Conservation (phyloP, 106 monocot genomes). For the Platanthera zijinensis region DNA sequence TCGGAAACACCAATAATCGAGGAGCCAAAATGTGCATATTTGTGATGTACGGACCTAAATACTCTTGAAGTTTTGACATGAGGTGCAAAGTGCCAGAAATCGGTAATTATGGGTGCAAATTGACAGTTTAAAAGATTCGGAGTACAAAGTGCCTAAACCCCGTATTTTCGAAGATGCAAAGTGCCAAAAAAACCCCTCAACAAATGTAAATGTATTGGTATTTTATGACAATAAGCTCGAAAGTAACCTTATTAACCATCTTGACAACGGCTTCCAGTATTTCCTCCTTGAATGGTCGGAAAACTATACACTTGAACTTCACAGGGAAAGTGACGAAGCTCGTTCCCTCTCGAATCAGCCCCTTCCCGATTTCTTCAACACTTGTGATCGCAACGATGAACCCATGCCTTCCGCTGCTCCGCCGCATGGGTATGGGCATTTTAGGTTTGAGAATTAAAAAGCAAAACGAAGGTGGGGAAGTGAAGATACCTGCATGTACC, state of each 20-base stretch:
- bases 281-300: conserved; percentile 92
- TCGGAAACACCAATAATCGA: too few relatives aligned
- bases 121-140: too few relatives aligned
- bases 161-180: too few relatives aligned
- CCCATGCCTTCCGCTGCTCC: conserved; percentile 68
- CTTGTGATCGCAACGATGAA: conserved; percentile 96
- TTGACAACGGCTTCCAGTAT: conserved; percentile 90
- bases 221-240: neutral
- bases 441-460: neutral
- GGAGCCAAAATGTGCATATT: too few relatives aligned
- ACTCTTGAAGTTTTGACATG: too few relatives aligned
- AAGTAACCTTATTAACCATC: conserved; percentile 82
- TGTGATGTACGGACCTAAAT: too few relatives aligned
- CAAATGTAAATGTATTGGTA: neutral
- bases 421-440: neutral
- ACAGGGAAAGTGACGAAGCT: conserved; percentile 95
- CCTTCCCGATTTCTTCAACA: conserved; percentile 84
- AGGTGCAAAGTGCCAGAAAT: too few relatives aligned
- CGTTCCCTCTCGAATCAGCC: conserved; percentile 85
- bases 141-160: too few relatives aligned
- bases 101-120: too few relatives aligned
- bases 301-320: conserved; percentile 93
- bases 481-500: conserved; percentile 78
- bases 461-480: neutral
- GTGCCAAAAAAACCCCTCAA: too few relatives aligned